These are phyloP conservation scores for Quillaja saponaria DNA, from an alignment of 306 rosid genomes.

Conservation along the genomic window DNA sequence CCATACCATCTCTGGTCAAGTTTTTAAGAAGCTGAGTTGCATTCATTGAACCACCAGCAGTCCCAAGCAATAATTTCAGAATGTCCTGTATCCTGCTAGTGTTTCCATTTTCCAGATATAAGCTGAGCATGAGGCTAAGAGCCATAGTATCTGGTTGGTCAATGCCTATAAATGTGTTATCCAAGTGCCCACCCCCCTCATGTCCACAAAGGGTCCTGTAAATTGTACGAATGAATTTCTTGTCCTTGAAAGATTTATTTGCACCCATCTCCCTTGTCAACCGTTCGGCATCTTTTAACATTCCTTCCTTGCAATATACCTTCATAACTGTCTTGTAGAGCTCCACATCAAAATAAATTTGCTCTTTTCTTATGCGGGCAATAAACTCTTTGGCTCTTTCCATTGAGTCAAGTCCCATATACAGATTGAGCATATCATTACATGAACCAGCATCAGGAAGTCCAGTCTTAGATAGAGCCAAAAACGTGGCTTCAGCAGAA, in stretches of 20 bases:
- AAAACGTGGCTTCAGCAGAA: conserved; percentile 69
- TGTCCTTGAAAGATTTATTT: conserved; percentile 34
- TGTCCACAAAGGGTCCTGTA: conserved; percentile 46
- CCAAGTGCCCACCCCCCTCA: conserved; percentile 42
- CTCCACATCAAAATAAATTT: conserved; percentile 57
- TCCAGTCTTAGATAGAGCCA: conserved; percentile 74
- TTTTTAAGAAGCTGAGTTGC: conserved; percentile 48
- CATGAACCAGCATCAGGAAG: conserved; percentile 88
- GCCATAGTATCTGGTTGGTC: conserved; percentile 61
- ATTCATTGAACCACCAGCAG: conserved; percentile 48
- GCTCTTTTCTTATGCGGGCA: conserved; percentile 49
- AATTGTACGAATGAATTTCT: conserved; percentile 56
- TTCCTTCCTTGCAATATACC: conserved; percentile 76
- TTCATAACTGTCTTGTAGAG: conserved; percentile 69
- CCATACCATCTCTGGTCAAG: conserved; percentile 70
- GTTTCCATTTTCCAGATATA: conserved; percentile 56
- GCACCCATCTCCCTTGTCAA: conserved; percentile 54
- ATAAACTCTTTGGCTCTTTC: conserved; percentile 70
- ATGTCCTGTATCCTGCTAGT: conserved; percentile 41
- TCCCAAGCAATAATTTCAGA: conserved; percentile 51
- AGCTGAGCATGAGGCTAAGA: conserved; percentile 63
- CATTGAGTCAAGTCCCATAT: conserved; percentile 50
- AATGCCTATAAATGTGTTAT: conserved; percentile 37
- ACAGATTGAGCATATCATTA: conserved; percentile 73
- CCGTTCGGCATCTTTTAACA: conserved; percentile 62